These are phyloP conservation scores for Stromatinia cepivora DNA, from an alignment of 2,329 filamentous ascomycete genomes.

Conservation along the genomic window DNA sequence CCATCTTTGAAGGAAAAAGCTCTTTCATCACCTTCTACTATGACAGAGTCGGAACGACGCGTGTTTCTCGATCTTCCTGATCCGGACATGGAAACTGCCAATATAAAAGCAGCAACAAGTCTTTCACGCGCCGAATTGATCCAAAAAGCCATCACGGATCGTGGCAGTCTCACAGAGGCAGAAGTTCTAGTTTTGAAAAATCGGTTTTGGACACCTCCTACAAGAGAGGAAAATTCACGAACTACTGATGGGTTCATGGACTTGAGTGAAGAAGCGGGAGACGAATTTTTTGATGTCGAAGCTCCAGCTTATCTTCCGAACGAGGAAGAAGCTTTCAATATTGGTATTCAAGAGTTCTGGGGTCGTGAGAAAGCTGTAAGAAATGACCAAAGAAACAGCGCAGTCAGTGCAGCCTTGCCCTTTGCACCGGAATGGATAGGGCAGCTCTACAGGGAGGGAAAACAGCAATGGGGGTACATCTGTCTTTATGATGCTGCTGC, in stretches of 20 bases:
- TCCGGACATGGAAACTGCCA: slow-evolving; percentile 16
- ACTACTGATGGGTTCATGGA: not conserved
- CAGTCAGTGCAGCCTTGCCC: not conserved
- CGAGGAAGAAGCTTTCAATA: not conserved
- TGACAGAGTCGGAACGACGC: slow-evolving; percentile 19
- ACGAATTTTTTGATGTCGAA: not conserved
- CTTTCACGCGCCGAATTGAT: slow-evolving; percentile 20
- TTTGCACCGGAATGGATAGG: slow-evolving; percentile 1
- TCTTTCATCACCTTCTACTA: slow-evolving; percentile 12
- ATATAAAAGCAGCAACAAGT: slow-evolving; percentile 20
- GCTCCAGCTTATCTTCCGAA: not conserved
- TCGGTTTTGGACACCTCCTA: slow-evolving; percentile 13
- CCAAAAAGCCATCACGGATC: slow-evolving; percentile 16
- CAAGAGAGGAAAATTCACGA: not conserved
- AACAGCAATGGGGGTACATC: not conserved
- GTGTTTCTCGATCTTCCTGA: slow-evolving; percentile 23
- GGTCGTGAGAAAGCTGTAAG: not conserved
- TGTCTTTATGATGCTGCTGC: slow-evolving; percentile 1
- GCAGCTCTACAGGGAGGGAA: not conserved
- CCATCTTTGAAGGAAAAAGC: slow-evolving; percentile 23
- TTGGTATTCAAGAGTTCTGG: not conserved
- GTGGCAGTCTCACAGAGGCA: slow-evolving; percentile 9
- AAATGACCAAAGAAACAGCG: too few species aligned
- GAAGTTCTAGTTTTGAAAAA: slow-evolving; percentile 16
- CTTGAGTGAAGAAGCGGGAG: not conserved